Conservation (phyloP, 106 monocot genomes). For the Apostasia shenzhenica region DNA sequence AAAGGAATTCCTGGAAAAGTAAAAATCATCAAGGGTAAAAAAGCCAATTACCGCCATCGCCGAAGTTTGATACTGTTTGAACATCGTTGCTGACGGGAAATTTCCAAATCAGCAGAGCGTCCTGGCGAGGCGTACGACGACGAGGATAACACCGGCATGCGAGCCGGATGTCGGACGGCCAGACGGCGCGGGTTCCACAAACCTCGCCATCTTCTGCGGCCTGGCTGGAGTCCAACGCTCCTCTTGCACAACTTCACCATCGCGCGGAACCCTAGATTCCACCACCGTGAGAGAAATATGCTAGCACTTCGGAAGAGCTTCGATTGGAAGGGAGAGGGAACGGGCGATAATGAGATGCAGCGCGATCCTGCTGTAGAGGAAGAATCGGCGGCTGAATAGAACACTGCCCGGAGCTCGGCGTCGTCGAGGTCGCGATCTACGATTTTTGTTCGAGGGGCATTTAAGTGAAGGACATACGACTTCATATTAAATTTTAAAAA, state of each 20-base stretch:
- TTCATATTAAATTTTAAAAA: too few relatives aligned
- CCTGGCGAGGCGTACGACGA: constrained; percentile 28
- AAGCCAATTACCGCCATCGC: constrained; percentile 66
- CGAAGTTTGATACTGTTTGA: constrained; percentile 86
- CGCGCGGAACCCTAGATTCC: constrained; percentile 13
- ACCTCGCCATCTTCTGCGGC: constrained; percentile 42
- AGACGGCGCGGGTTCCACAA: constrained; percentile 9
- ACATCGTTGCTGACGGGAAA: constrained; percentile 69
- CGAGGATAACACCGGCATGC: constrained; percentile 13
- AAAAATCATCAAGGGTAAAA: too few relatives aligned
- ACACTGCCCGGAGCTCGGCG: constrained; percentile 88
- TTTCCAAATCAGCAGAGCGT: constrained; percentile 38
- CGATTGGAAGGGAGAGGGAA: neutral
- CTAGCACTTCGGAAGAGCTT: constrained; percentile 15
- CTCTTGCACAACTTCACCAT: constrained; percentile 61
- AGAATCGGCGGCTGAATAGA: constrained; percentile 75
- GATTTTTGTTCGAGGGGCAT: constrained; percentile 16
- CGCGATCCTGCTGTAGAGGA: constrained; percentile 56
- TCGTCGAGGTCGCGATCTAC: constrained; percentile 79
- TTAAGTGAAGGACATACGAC: too few relatives aligned
- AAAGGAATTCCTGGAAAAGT: too few relatives aligned
- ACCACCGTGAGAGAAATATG: neutral
- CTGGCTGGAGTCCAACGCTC: constrained; percentile 18
- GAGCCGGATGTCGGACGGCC: constrained; percentile 29
- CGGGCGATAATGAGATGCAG: constrained; percentile 29